Percentiles rank a stretch among this genome's conserved stretches.
phyloP scores from a whole-genome alignment of 2,329 filamentous ascomycete species.

The Ascochyta koolunga region DNA sequence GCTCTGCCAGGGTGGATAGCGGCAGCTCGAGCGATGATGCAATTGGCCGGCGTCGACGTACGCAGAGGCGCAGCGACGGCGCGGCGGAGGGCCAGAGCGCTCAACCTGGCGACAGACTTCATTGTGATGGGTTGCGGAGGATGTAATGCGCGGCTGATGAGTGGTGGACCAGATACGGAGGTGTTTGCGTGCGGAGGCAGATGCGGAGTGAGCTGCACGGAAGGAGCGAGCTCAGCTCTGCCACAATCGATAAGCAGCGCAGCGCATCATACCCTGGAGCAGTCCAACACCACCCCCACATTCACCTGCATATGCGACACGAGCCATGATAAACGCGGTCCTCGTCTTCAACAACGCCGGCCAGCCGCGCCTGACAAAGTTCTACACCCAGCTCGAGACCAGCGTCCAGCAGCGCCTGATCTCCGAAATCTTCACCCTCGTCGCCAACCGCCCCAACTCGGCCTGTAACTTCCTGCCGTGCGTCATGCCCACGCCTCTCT shows the following conservation, averaged over 20 bases:
- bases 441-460: constrained; percentile 86
- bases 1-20: constrained; percentile 12
- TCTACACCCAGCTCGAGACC: constrained; percentile 98
- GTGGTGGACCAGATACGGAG: constrained; percentile 4
- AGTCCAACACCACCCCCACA: constrained; percentile 2
- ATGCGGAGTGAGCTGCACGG: background rate
- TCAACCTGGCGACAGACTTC: constrained; percentile 34
- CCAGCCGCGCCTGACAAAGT: constrained; percentile 94
- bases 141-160: constrained; percentile 1
- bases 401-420: constrained; percentile 96
- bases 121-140: constrained; percentile 13
- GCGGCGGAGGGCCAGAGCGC: constrained; percentile 29
- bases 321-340: constrained; percentile 95
- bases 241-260: constrained; percentile 12
- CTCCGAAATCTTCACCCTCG: constrained; percentile 94
- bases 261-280: constrained; percentile 11
- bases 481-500: constrained; percentile 20
- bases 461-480: constrained; percentile 95
- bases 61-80: constrained; percentile 29
- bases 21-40: constrained; percentile 33
- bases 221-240: constrained; percentile 12
- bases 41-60: constrained; percentile 28
- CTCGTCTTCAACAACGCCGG: constrained; percentile 98
- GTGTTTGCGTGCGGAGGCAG: background rate
- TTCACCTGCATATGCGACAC: constrained; percentile 1